phyloP scores from a whole-genome alignment of 106 monocot genomes.

The Posidonia australis region DNA sequence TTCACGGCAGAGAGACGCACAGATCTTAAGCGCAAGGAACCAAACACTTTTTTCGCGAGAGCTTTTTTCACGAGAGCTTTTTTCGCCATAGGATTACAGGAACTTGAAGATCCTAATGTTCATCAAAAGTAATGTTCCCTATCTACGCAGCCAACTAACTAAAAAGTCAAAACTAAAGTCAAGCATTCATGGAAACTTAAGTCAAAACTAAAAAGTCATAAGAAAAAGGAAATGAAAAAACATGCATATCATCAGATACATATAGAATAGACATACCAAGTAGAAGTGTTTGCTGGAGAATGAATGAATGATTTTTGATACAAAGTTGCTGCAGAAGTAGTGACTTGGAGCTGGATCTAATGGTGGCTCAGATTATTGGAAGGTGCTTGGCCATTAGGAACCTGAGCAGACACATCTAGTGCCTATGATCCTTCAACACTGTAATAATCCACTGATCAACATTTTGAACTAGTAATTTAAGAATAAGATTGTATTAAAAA shows the following conservation, averaged over 20 bases:
- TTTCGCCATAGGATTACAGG: too few species aligned
- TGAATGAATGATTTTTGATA: constrained; percentile 60
- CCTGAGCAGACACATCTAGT: constrained; percentile 28
- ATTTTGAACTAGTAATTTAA: not conserved
- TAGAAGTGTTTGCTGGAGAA: constrained; percentile 26
- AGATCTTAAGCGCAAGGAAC: too few species aligned
- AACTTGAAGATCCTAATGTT: too few species aligned
- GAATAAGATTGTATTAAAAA: not conserved
- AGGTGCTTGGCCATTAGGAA: constrained; percentile 14
- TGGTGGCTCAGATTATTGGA: constrained; percentile 23
- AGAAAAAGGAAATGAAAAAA: not conserved
- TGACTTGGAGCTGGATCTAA: constrained; percentile 51
- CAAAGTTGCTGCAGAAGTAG: constrained; percentile 54
- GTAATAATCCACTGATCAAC: not conserved
- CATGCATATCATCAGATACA: constrained; percentile 4
- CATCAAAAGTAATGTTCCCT: not conserved
- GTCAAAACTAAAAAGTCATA: not conserved
- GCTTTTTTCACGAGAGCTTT: too few species aligned
- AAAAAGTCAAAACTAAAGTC: not conserved
- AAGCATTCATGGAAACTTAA: not conserved
- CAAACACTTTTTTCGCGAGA: too few species aligned
- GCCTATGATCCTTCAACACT: constrained; percentile 21
- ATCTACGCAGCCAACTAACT: too few species aligned
- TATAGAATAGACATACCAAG: constrained; percentile 17
- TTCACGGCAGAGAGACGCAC: too few species aligned